Percentiles rank a stretch among this genome's conserved stretches.
These are phyloP conservation scores for Lathyrus sativus DNA, from an alignment of 306 rosid genomes.

Conservation along the genomic window DNA sequence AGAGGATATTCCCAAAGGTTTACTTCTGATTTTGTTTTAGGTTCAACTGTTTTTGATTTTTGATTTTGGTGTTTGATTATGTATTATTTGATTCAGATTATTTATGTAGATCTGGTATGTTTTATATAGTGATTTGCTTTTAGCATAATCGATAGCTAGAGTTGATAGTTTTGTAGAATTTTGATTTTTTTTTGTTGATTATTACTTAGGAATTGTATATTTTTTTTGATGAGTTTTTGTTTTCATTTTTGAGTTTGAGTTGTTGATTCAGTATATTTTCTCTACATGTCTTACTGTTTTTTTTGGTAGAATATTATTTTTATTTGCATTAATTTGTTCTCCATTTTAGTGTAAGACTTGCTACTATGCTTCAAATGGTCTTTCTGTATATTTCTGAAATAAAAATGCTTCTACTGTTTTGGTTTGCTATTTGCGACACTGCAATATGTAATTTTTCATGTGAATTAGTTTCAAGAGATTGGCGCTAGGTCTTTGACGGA, in stretches of 20 bases:
- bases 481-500: conserved; percentile 15
- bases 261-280: conserved; percentile 23
- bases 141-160: not conserved
- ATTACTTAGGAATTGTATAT: not conserved
- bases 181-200: not conserved
- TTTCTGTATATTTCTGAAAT: conserved; percentile 1
- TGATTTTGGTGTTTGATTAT: not conserved
- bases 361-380: conserved; percentile 7
- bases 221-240: not conserved
- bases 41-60: not conserved
- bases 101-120: conserved; percentile 46
- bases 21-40: not conserved
- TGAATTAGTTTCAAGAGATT: conserved; percentile 7
- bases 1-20: conserved; percentile 40
- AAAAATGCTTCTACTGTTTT: not conserved
- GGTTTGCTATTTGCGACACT: not conserved
- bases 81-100: conserved; percentile 14
- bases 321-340: not conserved
- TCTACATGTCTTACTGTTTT: conserved; percentile 9
- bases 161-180: conserved; percentile 5
- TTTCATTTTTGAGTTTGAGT: not conserved
- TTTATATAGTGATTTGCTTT: conserved; percentile 28
- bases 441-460: not conserved
- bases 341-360: not conserved
- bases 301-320: not conserved